Evolutionary conservation across 352 stramenopile genomes (phyloP), one percentile per base, ranked within the genome.

Genomic region (Globisporangium megalacanthum): DNA sequence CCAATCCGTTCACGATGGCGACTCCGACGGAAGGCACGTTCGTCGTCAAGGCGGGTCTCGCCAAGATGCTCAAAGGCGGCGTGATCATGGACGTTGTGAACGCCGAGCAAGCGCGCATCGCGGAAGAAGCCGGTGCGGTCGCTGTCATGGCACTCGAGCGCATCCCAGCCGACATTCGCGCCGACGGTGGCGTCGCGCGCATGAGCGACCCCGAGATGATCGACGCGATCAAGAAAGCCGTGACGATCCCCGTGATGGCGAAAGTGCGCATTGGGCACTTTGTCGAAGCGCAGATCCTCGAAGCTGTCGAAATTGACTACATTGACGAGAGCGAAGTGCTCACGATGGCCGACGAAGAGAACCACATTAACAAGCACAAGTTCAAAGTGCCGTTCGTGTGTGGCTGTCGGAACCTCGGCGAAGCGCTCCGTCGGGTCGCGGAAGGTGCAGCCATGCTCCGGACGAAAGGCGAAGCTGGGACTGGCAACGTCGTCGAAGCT

Each of bases 331-430:
- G 72, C 55, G 96, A 99, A 73, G 97, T 99, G 33, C 70, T 99
- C 19, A 99, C 97, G 56, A 99, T 99, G 95, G 97, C 97, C 0
- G 97, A 99, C 72, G 96, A 99, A 63, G 89, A 97, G 65, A 97
- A 97, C 74, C 92, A 98, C 84, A 98, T 98, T 67, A 95, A 98
- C 83, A 98, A 98, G 84, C 71, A 90, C 73, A 89, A 97, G 66
- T 99, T 98, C 77, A 96, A 96, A 69, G 95, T 99, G 45, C 97
- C 97, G 15, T 99, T 99, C 69, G 97, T 99, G 17, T 99, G 97
- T 72, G 97, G 97, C 56, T 99, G 97, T 81, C 88, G 97, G 39
- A 98, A 99, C 77, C 69, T 99, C 31, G 97, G 96, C 44, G 97
- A 99, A 75, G 97, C 97, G 7, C 77, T 99, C 14, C 82, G 96